Base-by-base conservation (phyloP, 2,329 filamentous ascomycete species). In the Neurospora sp. region DNA sequence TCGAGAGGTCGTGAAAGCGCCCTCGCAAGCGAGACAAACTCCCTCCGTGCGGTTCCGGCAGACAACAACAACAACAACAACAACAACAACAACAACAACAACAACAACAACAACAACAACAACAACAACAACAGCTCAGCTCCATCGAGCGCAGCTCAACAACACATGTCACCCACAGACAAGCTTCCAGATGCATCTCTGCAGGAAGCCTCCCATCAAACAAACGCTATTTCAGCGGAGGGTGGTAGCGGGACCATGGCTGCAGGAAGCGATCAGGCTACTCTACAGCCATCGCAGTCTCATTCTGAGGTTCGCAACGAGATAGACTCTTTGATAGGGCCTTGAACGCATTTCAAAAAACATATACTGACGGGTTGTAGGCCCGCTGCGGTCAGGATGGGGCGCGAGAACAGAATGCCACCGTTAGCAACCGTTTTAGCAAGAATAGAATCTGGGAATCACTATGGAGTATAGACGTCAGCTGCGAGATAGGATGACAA, bases 381-480 rank as follows among this genome's bases (percentile, higher is more conserved):
- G 67, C 68, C 43, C 68, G 39, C 38, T 66, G 68, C 46, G 68
- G 41, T 41, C 69, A 62, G 41, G 23, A n/a, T 12, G 74, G 81
- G 41, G 79, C 79, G 28, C 81, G 82, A 71, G 81, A 85, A 73
- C 77, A 81, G 66, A 81, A 79, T 72, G 74, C 72, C 36, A 76
- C 77, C 66, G 68, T 79, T 74, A 73, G 81, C 69, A 82, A 81
- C 71, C 77, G 81, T 33, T 79, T 77, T n/a, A 86, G 82, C 77
- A 85, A 79, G 74, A 87, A 85, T 37, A 80, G 88, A 4, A 82
- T 89, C 10, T 90, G 87, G 87, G 87, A 89, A 73, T 83, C 85
- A 12, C 78, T 90, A 17, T 89, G 88, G 87, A 87, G 82, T 72
- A 76, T 89, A 36, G 87, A 89, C 74, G 82, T 88, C 66, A 87